Evolutionary conservation across 2,329 filamentous ascomycete genomes (phyloP), one percentile per base, ranked within the genome.

Genomic region (Xylaria arbuscula): DNA sequence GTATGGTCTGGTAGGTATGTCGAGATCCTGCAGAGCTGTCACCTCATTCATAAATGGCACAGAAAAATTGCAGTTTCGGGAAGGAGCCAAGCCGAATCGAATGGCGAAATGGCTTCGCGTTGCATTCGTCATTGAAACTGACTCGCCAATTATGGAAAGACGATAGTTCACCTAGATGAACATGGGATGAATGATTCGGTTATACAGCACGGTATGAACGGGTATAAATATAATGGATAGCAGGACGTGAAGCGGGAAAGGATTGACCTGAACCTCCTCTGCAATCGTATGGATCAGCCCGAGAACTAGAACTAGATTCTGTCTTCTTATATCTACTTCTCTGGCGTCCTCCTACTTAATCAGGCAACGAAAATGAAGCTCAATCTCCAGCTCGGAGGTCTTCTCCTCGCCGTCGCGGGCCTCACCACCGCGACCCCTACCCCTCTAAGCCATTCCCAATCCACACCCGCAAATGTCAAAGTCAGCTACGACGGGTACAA

Each of bases 401-500:
- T 57, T 2, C 24, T 71, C 48, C 38, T 48, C 15, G 58, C 50
- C 66, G 55, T 60, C 57, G 47, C 60, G 22, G 42, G 55, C 48
- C 59, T 48, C 5, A 42, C 59, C 57, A 1, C 11, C 28, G 28
- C 28, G 28, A 28, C 28, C 28, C 28, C 28, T 28, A 28, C 28
- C 28, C 28, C 28, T 28, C 2, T 28, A 28, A 28, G 28, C 28
- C 28, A 28, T 28, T 28, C 28, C 19, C 15, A 17, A 9, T 24
- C 58, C n/a, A 19, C 19, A 22, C 3, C 19, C 5, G 22, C 47
- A n/a, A 72, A 70, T 45, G 66, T 75, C 57, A 74, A 70, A 48
- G 65, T 75, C 57, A 74, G 67, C 58, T 81, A 79, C 60, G 74
- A 78, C 48, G 77, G 78, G 32, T 80, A 80, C 55, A 77, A 76